phyloP scores from a whole-genome alignment of 2,329 filamentous ascomycete genomes.

The Aspergillus intermedius region DNA sequence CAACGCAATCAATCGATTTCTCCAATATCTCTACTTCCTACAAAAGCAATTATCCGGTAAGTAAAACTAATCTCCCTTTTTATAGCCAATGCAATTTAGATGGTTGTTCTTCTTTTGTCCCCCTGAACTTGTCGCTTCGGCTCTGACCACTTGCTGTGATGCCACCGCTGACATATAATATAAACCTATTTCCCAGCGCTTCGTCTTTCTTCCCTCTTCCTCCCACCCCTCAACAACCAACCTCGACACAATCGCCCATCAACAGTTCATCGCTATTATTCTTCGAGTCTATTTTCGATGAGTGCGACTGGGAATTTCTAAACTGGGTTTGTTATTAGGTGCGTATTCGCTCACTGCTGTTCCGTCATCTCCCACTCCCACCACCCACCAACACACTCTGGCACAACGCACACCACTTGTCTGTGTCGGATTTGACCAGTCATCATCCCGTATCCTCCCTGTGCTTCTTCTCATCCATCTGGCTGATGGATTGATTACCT shows the following conservation, averaged over 20 bases:
- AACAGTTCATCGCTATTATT: conserved; percentile 1
- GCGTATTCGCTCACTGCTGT: conserved; percentile 23
- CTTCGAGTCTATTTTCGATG: conserved; percentile 3
- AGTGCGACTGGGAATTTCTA: conserved; percentile 26
- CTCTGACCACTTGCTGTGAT: conserved; percentile 19
- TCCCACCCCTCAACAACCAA: conserved; percentile 17
- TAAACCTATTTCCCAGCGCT: conserved; percentile 13
- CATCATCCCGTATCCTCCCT: conserved; percentile 6
- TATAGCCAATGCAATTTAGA: neutral
- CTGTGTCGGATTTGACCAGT: conserved; percentile 20
- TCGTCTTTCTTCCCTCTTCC: conserved; percentile 13
- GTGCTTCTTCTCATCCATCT: conserved; percentile 10
- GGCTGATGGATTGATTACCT: conserved; percentile 8
- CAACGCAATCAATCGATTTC: neutral
- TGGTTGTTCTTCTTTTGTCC: neutral
- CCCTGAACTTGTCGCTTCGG: neutral
- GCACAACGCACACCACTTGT: conserved; percentile 11
- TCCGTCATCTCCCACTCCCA: conserved; percentile 25
- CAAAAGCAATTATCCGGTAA: too few relatives aligned
- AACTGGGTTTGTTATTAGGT: conserved; percentile 25
- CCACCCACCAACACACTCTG: neutral
- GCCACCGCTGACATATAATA: conserved; percentile 31
- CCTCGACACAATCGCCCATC: neutral
- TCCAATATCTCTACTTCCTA: conserved; percentile 3
- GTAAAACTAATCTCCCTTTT: conserved; percentile 1